phyloP scores from a whole-genome alignment of 2,329 filamentous ascomycete species.

The Beauveria medogensis region DNA sequence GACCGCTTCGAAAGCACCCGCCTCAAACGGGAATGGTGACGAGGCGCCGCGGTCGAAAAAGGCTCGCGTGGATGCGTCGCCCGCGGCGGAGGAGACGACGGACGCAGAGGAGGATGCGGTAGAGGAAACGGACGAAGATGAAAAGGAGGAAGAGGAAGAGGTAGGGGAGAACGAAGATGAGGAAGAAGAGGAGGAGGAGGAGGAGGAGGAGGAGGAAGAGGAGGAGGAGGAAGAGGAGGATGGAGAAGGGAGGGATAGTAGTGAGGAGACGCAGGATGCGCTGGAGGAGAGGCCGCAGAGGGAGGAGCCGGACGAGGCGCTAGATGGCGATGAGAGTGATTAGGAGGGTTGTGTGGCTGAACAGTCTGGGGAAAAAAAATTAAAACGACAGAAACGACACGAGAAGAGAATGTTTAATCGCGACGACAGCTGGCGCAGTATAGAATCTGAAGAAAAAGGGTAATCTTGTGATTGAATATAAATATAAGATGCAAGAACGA shows the following conservation, averaged over 20 bases:
- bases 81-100: slow-evolving; percentile 26
- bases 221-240: slow-evolving; percentile 42
- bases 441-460: too few species aligned
- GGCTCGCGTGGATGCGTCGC: slow-evolving; percentile 38
- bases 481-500: too few species aligned
- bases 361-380: background rate
- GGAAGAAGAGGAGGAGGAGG: slow-evolving; percentile 37
- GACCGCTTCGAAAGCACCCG: slow-evolving; percentile 18
- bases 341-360: slow-evolving; percentile 18
- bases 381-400: background rate
- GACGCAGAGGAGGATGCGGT: slow-evolving; percentile 43
- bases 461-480: too few species aligned
- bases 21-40: slow-evolving; percentile 27
- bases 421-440: too few species aligned
- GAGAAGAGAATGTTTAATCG: too few species aligned
- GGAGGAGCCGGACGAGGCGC: slow-evolving; percentile 50
- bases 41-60: slow-evolving; percentile 30
- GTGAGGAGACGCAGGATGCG: slow-evolving; percentile 45
- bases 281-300: slow-evolving; percentile 40
- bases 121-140: slow-evolving; percentile 29
- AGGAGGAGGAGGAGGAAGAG: slow-evolving; percentile 39
- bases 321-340: slow-evolving; percentile 55
- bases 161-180: slow-evolving; percentile 40
- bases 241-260: slow-evolving; percentile 40
- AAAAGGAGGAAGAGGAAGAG: slow-evolving; percentile 38